Evolutionary conservation across 2,329 filamentous ascomycete genomes (phyloP).

Genomic region (Penicillium rolfsii): DNA sequence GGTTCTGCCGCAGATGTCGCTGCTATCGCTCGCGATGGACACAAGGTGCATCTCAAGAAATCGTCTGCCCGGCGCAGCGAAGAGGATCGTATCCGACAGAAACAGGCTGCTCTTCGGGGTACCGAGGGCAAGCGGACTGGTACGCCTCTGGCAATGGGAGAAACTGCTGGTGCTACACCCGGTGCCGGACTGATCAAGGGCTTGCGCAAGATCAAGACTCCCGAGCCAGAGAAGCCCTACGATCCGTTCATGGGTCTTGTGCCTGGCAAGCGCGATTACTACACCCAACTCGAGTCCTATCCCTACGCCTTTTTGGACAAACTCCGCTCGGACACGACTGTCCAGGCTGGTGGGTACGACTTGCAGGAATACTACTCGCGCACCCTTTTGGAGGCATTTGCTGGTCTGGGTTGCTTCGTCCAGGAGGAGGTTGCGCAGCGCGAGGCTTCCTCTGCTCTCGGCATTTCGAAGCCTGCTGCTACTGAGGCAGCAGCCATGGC

Average conservation of each 20-base stretch:
- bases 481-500: slow-evolving; percentile 38
- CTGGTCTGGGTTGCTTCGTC: slow-evolving; percentile 84
- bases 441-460: slow-evolving; percentile 27
- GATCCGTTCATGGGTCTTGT: slow-evolving; percentile 81
- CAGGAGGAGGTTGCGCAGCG: slow-evolving; percentile 66
- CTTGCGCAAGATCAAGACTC: slow-evolving; percentile 66
- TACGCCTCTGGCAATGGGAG: slow-evolving; percentile 23
- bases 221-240: slow-evolving; percentile 73
- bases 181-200: slow-evolving; percentile 69
- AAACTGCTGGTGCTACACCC: slow-evolving; percentile 31
- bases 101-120: slow-evolving; percentile 47
- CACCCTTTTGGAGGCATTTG: slow-evolving; percentile 85
- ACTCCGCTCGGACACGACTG: slow-evolving; percentile 66
- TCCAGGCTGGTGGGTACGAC: slow-evolving; percentile 80
- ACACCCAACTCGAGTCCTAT: slow-evolving; percentile 70
- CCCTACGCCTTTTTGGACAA: slow-evolving; percentile 73
- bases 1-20: slow-evolving; percentile 64
- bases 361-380: slow-evolving; percentile 79
- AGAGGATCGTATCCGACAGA: slow-evolving; percentile 52
- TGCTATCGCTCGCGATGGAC: slow-evolving; percentile 55
- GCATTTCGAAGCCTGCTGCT: slow-evolving; percentile 28
- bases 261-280: slow-evolving; percentile 67
- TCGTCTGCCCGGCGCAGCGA: slow-evolving; percentile 63
- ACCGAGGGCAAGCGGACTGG: slow-evolving; percentile 37
- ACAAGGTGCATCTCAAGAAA: slow-evolving; percentile 71